These are phyloP conservation scores for Obba rivulosa DNA, from an alignment of 768 basidiomycete species.

Conservation along the genomic window DNA sequence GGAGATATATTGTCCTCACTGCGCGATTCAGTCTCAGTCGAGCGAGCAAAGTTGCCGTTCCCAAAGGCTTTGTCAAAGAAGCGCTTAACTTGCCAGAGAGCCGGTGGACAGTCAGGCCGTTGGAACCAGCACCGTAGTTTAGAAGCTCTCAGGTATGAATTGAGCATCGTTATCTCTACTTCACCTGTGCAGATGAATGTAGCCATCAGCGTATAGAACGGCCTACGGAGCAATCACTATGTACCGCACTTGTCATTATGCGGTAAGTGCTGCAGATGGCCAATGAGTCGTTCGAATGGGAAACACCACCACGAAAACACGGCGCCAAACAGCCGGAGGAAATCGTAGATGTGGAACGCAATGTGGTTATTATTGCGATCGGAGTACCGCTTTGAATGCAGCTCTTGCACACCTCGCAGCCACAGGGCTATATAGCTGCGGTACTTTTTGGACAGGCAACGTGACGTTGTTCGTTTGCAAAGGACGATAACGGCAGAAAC, in stretches of 20 bases:
- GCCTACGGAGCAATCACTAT: not conserved
- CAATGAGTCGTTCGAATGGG: constrained; percentile 22
- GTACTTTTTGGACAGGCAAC: not conserved
- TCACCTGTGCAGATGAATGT: constrained; percentile 3
- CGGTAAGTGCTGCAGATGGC: constrained; percentile 15
- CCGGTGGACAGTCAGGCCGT: constrained; percentile 2
- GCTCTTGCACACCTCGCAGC: constrained; percentile 4
- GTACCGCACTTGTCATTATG: constrained; percentile 23
- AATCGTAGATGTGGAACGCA: constrained; percentile 16
- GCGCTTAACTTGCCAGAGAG: not conserved
- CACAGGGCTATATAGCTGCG: constrained; percentile 7
- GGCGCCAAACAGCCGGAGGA: constrained; percentile 8
- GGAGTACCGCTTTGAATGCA: constrained; percentile 4
- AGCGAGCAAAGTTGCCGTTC: not conserved
- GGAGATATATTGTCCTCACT: not conserved
- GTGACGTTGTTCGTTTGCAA: not conserved
- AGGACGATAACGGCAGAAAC: constrained; percentile 6
- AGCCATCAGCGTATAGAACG: not conserved
- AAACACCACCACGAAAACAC: constrained; percentile 23
- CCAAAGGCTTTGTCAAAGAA: constrained; percentile 2
- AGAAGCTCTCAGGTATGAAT: constrained; percentile 2
- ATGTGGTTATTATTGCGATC: constrained; percentile 5
- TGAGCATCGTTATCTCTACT: constrained; percentile 1
- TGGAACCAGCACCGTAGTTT: constrained; percentile 4
- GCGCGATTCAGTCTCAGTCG: not conserved